Evolutionary conservation across 176 grass and related monocot species (phyloP), one percentile per base, ranked within the genome.

Genomic region (Musa schizocarpa): DNA sequence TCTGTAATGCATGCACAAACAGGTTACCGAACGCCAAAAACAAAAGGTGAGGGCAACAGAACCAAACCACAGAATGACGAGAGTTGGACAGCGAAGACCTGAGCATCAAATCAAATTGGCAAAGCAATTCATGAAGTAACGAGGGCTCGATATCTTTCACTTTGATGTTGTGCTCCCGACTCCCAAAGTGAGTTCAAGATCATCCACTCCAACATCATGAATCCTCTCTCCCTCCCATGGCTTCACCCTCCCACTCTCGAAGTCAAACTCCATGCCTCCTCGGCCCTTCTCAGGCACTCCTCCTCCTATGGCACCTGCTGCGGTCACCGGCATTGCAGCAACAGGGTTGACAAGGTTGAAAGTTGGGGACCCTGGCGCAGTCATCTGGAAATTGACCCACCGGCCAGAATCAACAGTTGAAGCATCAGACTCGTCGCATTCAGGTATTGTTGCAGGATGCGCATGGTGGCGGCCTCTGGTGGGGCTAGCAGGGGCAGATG

Each of bases 221-320:
- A 79, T 79, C 54, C 65, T 79, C 68, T 79, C 77, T n/a, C 77
- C 77, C 17, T 71, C 67, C 77, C 77, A 79, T 21, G 77, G 53
- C 77, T 71, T 79, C 27, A 79, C 65, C 54, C 53, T 59, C n/a
- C 77, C 63, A 9, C 43, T 67, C 63, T 55, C 76, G 9, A 78
- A 78, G 52, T 67, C 76, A 65, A 78, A 78, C 12, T 78, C 76
- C 13, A 67, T 50, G 9, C 50, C 8, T n/a, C 74, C 74, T 68
- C 76, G 76, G 5, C 54, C 66, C 77, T 54, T 71, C 14, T 71
- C 67, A n/a, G n/a, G 67, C 54, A 61, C 55, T 16, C 11, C 63
- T 78, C 67, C 77, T 59, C 29, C 54, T 50, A 11, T n/a, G 22
- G 26, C 8, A 50, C 67, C 27, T 17, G 23, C 17, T 27, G 54